Conservation (phyloP, 1,139 yeast genomes). For the Debaryomyces sp. region DNA sequence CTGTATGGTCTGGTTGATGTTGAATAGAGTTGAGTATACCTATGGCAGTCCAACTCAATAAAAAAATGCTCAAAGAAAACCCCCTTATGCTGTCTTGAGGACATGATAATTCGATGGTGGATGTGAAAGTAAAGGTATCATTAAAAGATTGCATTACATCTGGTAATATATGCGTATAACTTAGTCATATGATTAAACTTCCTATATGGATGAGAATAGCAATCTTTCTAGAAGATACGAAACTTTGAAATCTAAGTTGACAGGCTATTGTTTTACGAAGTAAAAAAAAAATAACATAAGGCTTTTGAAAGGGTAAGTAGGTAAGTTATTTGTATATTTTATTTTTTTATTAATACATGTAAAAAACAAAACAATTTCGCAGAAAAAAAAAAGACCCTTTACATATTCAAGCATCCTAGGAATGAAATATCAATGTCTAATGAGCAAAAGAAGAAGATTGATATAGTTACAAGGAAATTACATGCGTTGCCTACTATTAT, state of each 20-base stretch:
- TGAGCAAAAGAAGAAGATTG: neutral
- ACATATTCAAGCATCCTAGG: neutral
- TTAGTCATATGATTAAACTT: no score
- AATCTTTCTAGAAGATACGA: neutral
- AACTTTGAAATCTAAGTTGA: neutral
- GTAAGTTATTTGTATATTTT: neutral
- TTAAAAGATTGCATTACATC: no score
- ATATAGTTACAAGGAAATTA: neutral
- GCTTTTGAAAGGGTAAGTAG: slow-evolving; percentile 3
- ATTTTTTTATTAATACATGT: no score
- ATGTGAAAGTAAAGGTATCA: no score
- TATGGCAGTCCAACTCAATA: no score
- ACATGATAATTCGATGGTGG: no score
- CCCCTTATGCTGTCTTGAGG: no score
- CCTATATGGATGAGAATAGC: neutral
- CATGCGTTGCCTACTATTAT: neutral
- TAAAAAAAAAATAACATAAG: neutral
- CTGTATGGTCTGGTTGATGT: no score
- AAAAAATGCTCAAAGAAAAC: no score
- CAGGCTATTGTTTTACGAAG: neutral
- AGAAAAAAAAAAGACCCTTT: neutral
- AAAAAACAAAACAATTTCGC: neutral
- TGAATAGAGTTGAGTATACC: no score
- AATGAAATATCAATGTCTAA: neutral
- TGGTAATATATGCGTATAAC: no score